Evolutionary conservation across 805 yeast species (phyloP), one percentile per base, ranked within the genome.

Genomic region (Dipodascopsis tothii): DNA sequence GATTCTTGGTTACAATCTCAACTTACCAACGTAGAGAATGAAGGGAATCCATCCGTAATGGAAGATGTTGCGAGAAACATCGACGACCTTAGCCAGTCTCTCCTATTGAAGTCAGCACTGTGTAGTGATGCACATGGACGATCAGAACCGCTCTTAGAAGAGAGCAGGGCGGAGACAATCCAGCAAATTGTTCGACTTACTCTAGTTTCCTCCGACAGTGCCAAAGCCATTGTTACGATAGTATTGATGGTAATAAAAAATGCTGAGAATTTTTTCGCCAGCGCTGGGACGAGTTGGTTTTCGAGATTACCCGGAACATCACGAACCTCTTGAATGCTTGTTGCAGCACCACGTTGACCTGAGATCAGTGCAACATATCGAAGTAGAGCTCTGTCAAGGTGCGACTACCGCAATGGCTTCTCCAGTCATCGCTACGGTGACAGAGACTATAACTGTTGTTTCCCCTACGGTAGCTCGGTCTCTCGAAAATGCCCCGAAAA

Each of bases 41-140:
- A 92, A 83, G 45, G 98, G 98, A 59, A 92, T 81, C 85, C 95
- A 92, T 37, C 97, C 96, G 67, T 87, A 92, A 68, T 94, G 98
- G 46, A 90, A 84, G 59, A 82, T 74, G 41, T 85, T 83, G 63
- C 86, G 84, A 53, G 95, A 79, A 57, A 85, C 72, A 57, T 84
- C 94, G 56, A 87, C 69, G 52, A 88, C 69, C 65, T 81, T 85
- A 63, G 80, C 69, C 65, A 92, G 76, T 70, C 97, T 86, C 71
- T 92, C 98, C 76, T 83, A 40, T 22, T 46, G 27, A 36, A 58
- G 68, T 73, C 27, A 72, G 69, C 58, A 68, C 65, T 16, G 68
- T 60, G 55, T 66, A 23, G 22, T 17, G 20, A 45, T 41, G 43
- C 43, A 16, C 17, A 28, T 9, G 35, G 7, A 27, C 44, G 16